Evolutionary conservation across 768 basidiomycete species (phyloP).

Genomic region (Tulasnella sp.): DNA sequence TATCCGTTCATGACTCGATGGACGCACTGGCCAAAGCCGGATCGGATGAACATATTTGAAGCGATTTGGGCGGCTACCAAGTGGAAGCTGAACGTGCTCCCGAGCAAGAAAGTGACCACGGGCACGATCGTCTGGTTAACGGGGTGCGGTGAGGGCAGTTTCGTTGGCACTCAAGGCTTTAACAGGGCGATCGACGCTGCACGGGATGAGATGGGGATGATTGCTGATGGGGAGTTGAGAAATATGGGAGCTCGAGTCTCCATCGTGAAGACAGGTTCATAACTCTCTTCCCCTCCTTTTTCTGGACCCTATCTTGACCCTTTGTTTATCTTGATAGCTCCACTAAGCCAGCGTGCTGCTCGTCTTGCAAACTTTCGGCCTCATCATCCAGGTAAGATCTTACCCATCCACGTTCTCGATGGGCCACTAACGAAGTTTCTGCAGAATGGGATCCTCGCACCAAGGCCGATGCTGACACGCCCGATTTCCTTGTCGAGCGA

Average conservation of each 20-base stretch:
- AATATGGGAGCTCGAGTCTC: slow-evolving; percentile 13
- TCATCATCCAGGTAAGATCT: background rate
- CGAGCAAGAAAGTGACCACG: background rate
- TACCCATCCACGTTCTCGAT: background rate
- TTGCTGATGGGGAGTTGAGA: slow-evolving; percentile 4
- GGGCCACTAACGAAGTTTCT: background rate
- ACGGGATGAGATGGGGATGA: slow-evolving; percentile 7
- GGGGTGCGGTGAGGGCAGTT: slow-evolving; percentile 5
- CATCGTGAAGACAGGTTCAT: background rate
- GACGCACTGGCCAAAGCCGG: background rate
- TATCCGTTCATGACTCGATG: background rate
- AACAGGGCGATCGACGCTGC: slow-evolving; percentile 10
- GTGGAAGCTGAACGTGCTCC: background rate
- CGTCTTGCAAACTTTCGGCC: background rate
- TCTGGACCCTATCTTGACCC: background rate
- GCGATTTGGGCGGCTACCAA: background rate
- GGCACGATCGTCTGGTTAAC: slow-evolving; percentile 4
- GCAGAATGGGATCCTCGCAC: background rate
- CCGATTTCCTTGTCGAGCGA: background rate
- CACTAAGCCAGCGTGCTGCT: background rate
- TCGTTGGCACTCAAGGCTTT: slow-evolving; percentile 1
- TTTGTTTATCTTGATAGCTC: background rate
- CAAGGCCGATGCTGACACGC: background rate
- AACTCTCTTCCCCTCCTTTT: background rate
- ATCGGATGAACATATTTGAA: background rate